Evolutionary conservation across 2,329 filamentous ascomycete genomes (phyloP).

Genomic region (Clarireedia paspali): DNA sequence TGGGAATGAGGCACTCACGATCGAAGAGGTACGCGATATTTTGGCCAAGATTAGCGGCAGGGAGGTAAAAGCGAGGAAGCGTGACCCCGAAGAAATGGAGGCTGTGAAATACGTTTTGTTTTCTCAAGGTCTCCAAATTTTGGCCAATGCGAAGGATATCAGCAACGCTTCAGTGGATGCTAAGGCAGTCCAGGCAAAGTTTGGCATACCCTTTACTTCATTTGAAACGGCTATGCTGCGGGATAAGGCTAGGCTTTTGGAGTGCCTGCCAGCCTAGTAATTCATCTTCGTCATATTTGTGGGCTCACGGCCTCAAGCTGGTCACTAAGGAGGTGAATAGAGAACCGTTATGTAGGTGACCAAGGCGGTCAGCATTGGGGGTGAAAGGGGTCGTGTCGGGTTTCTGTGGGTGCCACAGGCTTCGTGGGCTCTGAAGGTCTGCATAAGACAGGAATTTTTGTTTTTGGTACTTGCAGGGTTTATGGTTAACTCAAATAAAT

Average conservation of each 20-base stretch:
- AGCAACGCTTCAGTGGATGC: not conserved
- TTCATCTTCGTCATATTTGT: no score
- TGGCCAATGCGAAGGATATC: not conserved
- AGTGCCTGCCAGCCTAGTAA: not conserved
- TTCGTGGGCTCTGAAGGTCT: no score
- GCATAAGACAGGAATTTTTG: no score
- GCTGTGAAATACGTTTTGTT: not conserved
- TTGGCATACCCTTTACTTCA: not conserved
- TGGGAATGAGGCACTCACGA: not conserved
- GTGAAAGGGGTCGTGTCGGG: no score
- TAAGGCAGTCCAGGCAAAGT: not conserved
- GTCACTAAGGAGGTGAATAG: no score
- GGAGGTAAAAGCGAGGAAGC: conserved; percentile 18
- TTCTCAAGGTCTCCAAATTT: not conserved
- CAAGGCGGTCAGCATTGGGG: no score
- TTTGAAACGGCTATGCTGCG: not conserved
- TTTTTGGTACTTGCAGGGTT: no score
- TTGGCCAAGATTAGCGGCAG: conserved; percentile 27
- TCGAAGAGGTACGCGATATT: conserved; percentile 21
- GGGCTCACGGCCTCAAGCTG: no score
- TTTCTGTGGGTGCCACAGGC: no score
- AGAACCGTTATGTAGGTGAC: no score
- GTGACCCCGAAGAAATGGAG: not conserved
- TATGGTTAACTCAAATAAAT: no score
- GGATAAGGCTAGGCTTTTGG: not conserved